Evolutionary conservation across 1,284 basidiomycete genomes (phyloP), one percentile per base, ranked within the genome.

Genomic region (Ceratobasidium sp.): DNA sequence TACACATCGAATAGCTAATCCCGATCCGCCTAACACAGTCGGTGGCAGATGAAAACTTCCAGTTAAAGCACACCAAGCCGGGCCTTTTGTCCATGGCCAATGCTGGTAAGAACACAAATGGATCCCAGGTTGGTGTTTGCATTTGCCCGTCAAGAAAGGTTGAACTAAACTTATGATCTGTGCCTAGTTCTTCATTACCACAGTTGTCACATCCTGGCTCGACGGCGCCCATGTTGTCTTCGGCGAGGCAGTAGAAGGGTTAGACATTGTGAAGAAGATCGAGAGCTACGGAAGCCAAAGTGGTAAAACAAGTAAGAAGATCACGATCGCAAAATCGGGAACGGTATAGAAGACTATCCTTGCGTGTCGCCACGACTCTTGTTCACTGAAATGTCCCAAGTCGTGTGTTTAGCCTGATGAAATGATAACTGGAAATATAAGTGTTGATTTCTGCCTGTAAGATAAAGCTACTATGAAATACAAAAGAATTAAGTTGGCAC

Each of bases 161-260:
- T 33, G 33, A 33, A 33, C 33, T 4, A 33, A 33, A 33, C 33
- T 33, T 33, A 33, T 4, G 33, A 1, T 4, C 4, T 4, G 33
- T 92, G 44, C 89, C 89, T 82, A 90, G 89, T 96, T 96, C 87
- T 96, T 96, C 85, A 93, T 97, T 85, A 97, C 96, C 50, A 97
- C 96, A 10, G 91, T 91, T 68, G 87, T 91, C 52, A 93, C 92
- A 40, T 83, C 87, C 54, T 96, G 95, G 92, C 90, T 96, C 79
- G 93, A 96, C 81, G 91, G 90, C 56, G 89, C 88, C 76, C 93
- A 94, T 84, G 92, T 95, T 85, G 93, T 96, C 52, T 96, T 96
- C 81, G 94, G 94, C 87, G 82, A 74, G 88, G 91, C 93, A 20
- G 84, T 92, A 52, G 86, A 91, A 77, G 91, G 91, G 79, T 81